phyloP scores from a whole-genome alignment of 1,284 basidiomycete genomes.

The Somion occarium region DNA sequence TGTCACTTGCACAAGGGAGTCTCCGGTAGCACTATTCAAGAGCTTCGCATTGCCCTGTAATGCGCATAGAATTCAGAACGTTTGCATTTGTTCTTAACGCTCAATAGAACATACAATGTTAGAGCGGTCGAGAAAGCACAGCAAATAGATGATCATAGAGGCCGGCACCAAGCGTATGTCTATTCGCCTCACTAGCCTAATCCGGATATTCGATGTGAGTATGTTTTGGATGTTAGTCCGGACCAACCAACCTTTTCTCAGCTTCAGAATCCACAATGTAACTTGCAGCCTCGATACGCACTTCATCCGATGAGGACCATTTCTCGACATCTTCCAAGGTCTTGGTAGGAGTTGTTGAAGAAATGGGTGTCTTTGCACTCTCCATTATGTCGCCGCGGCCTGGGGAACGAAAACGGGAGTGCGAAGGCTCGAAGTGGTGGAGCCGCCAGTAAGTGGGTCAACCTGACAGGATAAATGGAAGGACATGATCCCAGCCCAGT shows the following conservation, averaged over 20 bases:
- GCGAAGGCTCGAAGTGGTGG: too few relatives aligned
- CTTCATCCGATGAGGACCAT: conserved; percentile 9
- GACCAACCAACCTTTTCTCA: conserved; percentile 13
- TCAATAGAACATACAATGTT: conserved; percentile 33
- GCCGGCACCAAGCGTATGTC: conserved; percentile 24
- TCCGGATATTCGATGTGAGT: too few relatives aligned
- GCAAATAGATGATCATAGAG: conserved; percentile 32
- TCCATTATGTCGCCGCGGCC: too few relatives aligned
- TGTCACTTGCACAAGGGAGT: conserved; percentile 29
- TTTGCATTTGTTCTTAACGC: too few relatives aligned
- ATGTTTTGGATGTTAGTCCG: too few relatives aligned
- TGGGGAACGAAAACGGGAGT: too few relatives aligned
- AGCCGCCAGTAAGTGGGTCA: too few relatives aligned
- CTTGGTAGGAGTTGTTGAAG: background rate
- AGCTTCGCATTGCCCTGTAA: conserved; percentile 33
- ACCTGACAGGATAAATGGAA: too few relatives aligned
- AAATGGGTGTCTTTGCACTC: too few relatives aligned
- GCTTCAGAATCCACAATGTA: conserved; percentile 16
- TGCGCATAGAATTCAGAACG: background rate
- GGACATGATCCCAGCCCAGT: background rate
- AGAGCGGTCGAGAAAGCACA: conserved; percentile 34
- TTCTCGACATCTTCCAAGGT: conserved; percentile 7
- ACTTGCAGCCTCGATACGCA: conserved; percentile 1
- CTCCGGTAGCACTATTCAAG: conserved; percentile 28
- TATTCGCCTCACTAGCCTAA: conserved; percentile 22